Conservation (phyloP, 2,329 filamentous ascomycete genomes). For the Thelonectria olida region DNA sequence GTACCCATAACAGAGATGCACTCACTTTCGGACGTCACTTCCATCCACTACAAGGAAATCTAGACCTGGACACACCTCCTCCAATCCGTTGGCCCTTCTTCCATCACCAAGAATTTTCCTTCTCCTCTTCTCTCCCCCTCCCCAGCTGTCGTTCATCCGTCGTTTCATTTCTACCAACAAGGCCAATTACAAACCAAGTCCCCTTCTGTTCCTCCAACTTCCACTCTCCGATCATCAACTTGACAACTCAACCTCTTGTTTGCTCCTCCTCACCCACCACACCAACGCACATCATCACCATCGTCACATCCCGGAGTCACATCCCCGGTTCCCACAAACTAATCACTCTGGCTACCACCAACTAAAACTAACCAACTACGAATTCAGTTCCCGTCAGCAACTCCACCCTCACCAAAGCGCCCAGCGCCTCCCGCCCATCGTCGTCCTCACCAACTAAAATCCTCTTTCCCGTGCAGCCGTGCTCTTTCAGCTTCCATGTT, state of each 20-base stretch:
- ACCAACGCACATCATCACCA: conserved; percentile 19
- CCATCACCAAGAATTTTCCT: not conserved
- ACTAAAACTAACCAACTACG: not conserved
- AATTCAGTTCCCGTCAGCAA: not conserved
- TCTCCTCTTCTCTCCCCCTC: not conserved
- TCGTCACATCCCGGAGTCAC: conserved; percentile 21
- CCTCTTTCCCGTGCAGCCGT: conserved; percentile 14
- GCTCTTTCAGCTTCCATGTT: not conserved
- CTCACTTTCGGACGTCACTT: not conserved
- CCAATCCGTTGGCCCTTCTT: conserved; percentile 8
- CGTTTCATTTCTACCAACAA: not conserved
- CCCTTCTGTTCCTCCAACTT: not conserved
- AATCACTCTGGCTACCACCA: not conserved
- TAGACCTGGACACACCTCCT: conserved; percentile 2
- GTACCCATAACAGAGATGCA: not conserved
- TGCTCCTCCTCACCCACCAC: not conserved
- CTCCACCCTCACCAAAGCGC: conserved; percentile 12
- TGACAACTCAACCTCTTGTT: not conserved
- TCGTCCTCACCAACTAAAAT: conserved; percentile 17
- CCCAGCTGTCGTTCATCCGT: not conserved
- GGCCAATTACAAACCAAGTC: conserved; percentile 10
- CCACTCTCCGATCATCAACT: not conserved
- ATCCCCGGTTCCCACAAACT: conserved; percentile 11
- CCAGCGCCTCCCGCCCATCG: conserved; percentile 13
- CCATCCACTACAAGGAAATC: conserved; percentile 9